phyloP scores from a whole-genome alignment of 106 monocot species.

The Triglochin maritima region DNA sequence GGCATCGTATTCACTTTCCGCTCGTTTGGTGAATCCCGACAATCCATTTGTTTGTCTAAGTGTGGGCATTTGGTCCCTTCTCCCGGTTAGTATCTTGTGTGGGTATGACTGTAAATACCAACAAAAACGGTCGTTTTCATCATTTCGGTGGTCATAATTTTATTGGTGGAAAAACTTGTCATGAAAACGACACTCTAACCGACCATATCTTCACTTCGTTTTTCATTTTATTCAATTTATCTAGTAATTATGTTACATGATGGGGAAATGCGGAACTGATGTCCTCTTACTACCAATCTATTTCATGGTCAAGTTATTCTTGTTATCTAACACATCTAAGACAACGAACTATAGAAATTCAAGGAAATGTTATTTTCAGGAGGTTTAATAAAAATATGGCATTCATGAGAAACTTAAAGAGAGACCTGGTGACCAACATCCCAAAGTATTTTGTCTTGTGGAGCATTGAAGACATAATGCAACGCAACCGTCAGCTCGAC shows the following conservation, averaged over 20 bases:
- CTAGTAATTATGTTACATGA: background rate
- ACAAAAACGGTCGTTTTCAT: constrained; percentile 1
- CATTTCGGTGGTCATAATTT: background rate
- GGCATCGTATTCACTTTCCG: constrained; percentile 74
- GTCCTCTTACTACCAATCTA: no score
- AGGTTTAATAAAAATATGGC: no score
- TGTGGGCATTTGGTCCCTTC: constrained; percentile 81
- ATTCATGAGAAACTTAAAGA: no score
- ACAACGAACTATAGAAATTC: no score
- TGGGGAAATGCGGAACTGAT: no score
- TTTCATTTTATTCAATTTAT: background rate
- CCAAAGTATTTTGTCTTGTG: constrained; percentile 86
- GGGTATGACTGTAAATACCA: constrained; percentile 60
- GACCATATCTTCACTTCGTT: background rate
- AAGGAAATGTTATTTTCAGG: no score
- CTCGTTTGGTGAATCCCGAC: constrained; percentile 84
- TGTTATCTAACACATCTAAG: no score
- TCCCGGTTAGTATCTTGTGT: constrained; percentile 93
- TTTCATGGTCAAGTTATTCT: no score
- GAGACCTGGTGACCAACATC: constrained; percentile 94
- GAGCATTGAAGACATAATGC: constrained; percentile 80
- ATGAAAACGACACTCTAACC: no score
- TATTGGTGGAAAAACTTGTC: no score
- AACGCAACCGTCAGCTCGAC: constrained; percentile 81
- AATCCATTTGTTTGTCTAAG: constrained; percentile 81